phyloP scores from a whole-genome alignment of 306 rosid species.

The Pyrus pyrifolia region DNA sequence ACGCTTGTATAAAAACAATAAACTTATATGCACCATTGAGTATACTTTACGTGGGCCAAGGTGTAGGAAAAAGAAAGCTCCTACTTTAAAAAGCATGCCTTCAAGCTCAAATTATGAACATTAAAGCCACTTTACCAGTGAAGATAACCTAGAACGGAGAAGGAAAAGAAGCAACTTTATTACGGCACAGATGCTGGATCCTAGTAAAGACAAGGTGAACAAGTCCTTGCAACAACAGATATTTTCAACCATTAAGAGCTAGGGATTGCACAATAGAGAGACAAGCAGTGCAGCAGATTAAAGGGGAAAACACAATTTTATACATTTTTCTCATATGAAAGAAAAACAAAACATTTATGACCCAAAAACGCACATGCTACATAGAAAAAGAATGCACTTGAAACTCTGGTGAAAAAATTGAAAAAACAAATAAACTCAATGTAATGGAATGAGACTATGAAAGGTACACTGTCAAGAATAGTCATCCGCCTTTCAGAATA shows the following conservation, averaged over 20 bases:
- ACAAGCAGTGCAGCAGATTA: background rate
- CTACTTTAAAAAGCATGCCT: background rate
- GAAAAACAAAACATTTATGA: background rate
- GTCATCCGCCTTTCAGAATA: background rate
- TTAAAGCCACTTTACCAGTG: background rate
- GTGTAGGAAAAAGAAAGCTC: background rate
- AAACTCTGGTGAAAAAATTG: background rate
- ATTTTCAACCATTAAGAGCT: background rate
- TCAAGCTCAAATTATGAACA: background rate
- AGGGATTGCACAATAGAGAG: background rate
- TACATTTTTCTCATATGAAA: background rate
- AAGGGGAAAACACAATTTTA: background rate
- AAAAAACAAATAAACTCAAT: background rate
- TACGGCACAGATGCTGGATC: background rate
- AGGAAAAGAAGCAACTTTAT: background rate
- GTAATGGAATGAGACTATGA: background rate
- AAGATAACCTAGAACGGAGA: background rate
- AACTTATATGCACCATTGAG: background rate
- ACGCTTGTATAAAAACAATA: background rate
- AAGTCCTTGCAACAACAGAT: background rate
- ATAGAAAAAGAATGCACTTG: background rate
- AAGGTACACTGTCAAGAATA: background rate
- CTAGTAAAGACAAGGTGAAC: background rate
- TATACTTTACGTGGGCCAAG: background rate
- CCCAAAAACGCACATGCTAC: background rate